Base-by-base conservation (phyloP, 2,329 filamentous ascomycete species). In the Verticillium tricorpus region DNA sequence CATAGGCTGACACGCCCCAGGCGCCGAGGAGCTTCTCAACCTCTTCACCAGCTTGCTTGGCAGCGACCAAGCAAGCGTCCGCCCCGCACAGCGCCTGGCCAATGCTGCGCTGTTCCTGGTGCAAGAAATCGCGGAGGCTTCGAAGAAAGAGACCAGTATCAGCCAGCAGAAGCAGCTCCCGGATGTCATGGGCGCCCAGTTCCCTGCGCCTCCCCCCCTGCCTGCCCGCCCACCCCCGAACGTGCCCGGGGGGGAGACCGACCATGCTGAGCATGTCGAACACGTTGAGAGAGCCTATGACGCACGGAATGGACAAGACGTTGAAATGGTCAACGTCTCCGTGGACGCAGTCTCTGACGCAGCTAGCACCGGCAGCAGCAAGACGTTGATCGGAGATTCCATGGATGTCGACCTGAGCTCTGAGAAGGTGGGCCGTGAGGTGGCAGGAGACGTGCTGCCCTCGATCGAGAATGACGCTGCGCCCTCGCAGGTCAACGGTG, bases 81-180 rank as follows among this genome's bases (percentile, higher is more conserved):
- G 82, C 54, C 93, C 93, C 1, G 87, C 88, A 3, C 88, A 90
- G 67, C 86, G 92, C 66, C 82, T 97, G 37, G 93, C 93, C 31
- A 89, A 92, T 58, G 84, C 93, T 45, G 93, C 93, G 1, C 80
- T 97, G 25, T 85, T 91, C 1, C 80, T 80, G 3, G 81, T 78
- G 0, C 14, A 31, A 54, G 40, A 32, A 7, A 22, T 59, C 12
- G 22, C 60, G n/a, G 54, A 32, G 50, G n/a, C 57, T 45, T 19
- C 55, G 19, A 59, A 40, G 37, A n/a, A 22, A 17, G 25, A 55
- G 32, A 28, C 28, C 28, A 4, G 5, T 35, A 54, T 3, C 28
- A n/a, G 25, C 12, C 59, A 22, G 57, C 35, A 17, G 52, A 60
- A 55, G n/a, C 57, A 63, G 54, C 60, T 63, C 6, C 64, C 59